Evolutionary conservation across 768 basidiomycete genomes (phyloP).

Genomic region (Boletellus emodensis): DNA sequence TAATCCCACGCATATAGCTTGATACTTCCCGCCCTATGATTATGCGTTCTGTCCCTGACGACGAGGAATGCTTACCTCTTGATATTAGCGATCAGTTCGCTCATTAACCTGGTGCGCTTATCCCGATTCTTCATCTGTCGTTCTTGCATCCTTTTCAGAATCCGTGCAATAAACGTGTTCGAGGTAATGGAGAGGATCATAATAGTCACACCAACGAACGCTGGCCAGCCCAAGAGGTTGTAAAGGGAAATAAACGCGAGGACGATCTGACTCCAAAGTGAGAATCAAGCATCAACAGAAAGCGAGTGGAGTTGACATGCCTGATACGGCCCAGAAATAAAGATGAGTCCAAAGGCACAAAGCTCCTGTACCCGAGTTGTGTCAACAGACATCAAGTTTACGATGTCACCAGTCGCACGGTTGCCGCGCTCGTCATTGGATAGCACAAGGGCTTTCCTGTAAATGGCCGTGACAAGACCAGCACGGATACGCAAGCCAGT

Average conservation of each 20-base stretch:
- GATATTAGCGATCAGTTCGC: conserved; percentile 86
- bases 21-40: conserved; percentile 47
- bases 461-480: conserved; percentile 81
- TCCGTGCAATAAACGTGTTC: conserved; percentile 67
- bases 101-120: conserved; percentile 81
- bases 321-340: conserved; percentile 83
- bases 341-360: conserved; percentile 79
- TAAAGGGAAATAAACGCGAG: conserved; percentile 90
- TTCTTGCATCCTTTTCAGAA: conserved; percentile 74
- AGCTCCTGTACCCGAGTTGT: conserved; percentile 75
- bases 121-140: conserved; percentile 94
- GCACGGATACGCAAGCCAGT: conserved; percentile 94
- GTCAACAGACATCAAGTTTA: conserved; percentile 91
- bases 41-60: conserved; percentile 14
- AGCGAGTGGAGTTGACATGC: conserved; percentile 32
- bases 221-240: conserved; percentile 84
- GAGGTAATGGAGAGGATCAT: conserved; percentile 82
- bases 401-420: conserved; percentile 85
- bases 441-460: conserved; percentile 75
- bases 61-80: conserved; percentile 48
- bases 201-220: conserved; percentile 83
- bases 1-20: conserved; percentile 92
- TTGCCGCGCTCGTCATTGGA: conserved; percentile 75
- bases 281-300: neutral
- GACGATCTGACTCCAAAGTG: conserved; percentile 45